Base-by-base conservation (phyloP, 345 rosid genomes). In the Excoecaria cochinchinensis region DNA sequence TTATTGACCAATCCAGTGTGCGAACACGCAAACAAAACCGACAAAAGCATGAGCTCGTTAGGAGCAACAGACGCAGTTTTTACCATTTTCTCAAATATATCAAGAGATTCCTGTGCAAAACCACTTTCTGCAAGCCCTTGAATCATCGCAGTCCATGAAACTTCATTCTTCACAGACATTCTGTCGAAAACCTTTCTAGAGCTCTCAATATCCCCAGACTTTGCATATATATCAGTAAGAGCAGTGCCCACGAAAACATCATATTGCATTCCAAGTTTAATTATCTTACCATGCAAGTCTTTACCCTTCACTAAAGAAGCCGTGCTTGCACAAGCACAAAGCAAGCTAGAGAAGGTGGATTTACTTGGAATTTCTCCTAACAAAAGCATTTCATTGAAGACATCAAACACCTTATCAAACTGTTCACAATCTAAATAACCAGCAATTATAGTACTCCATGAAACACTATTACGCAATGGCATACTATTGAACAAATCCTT, bases 111-210 rank as follows among this genome's bases (percentile, higher is more conserved):
- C 65, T 77, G 69, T 4, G 77, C 90, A 71, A 67, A 80, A 15
- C 91, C 91, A 58, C 84, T 84, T 75, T 88, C 90, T n/a, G 91
- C 90, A 44, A 86, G 81, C 67, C 87, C 86, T 52, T 84, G 88
- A 72, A 88, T 83, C 88, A 90, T 86, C 3, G 67, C 89, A 10
- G 87, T 85, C 89, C 89, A 83, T 31, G 86, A 71, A 74, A 84
- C 57, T 69, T 83, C 87, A 69, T 90, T 79, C 72, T 70, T 85
- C 68, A 76, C 66, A 0, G 80, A 52, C 84, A 88, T 88, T 72
- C 81, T 79, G 59, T 79, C 56, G 31, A 90, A 90, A 53, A 85
- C 78, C 71, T 38, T 66, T 75, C 70, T 82, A 60, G 89, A 78
- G 69, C 82, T 79, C 66, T 77, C 79, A 42, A 90, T 76, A 76